Percentiles rank a stretch among this genome's conserved stretches.
These are phyloP conservation scores for Erysiphe pulchra DNA, from an alignment of 2,329 filamentous ascomycete species.

Conservation along the genomic window DNA sequence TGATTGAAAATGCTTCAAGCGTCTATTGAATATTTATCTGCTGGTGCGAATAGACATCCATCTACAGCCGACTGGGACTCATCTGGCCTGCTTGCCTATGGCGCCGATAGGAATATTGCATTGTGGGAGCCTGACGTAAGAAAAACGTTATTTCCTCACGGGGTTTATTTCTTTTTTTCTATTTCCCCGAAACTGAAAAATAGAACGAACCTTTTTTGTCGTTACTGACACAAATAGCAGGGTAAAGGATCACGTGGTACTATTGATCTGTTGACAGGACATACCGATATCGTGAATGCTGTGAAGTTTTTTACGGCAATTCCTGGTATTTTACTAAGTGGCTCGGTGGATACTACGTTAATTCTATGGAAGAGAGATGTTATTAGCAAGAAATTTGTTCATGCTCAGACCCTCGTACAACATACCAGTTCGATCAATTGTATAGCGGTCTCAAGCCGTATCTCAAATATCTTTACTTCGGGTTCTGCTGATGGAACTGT, in stretches of 20 bases:
- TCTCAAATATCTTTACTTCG: slow-evolving; percentile 32
- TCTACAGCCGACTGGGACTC: slow-evolving; percentile 74
- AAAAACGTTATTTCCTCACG: not conserved
- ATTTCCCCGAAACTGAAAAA: not conserved
- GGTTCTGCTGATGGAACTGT: slow-evolving; percentile 58
- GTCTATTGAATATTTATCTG: slow-evolving; percentile 18
- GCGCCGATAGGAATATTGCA: slow-evolving; percentile 68
- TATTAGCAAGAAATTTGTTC: slow-evolving; percentile 11
- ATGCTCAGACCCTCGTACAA: slow-evolving; percentile 26
- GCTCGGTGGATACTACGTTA: slow-evolving; percentile 56
- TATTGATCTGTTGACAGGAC: slow-evolving; percentile 41
- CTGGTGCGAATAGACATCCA: slow-evolving; percentile 75
- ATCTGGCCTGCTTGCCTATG: slow-evolving; percentile 56
- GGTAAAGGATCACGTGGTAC: slow-evolving; percentile 24
- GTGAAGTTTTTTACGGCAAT: slow-evolving; percentile 44
- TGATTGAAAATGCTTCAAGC: slow-evolving; percentile 6
- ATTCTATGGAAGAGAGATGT: slow-evolving; percentile 38
- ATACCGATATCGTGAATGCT: slow-evolving; percentile 57
- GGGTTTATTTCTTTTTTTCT: not conserved
- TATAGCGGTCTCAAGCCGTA: slow-evolving; percentile 18
- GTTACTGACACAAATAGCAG: slow-evolving; percentile 3
- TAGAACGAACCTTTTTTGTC: not conserved
- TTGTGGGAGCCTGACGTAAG: slow-evolving; percentile 55
- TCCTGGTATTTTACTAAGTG: slow-evolving; percentile 43
- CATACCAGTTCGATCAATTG: slow-evolving; percentile 59